Evolutionary conservation across 768 basidiomycete species (phyloP), one percentile per base, ranked within the genome.

Genomic region (Tricholoma sp.): DNA sequence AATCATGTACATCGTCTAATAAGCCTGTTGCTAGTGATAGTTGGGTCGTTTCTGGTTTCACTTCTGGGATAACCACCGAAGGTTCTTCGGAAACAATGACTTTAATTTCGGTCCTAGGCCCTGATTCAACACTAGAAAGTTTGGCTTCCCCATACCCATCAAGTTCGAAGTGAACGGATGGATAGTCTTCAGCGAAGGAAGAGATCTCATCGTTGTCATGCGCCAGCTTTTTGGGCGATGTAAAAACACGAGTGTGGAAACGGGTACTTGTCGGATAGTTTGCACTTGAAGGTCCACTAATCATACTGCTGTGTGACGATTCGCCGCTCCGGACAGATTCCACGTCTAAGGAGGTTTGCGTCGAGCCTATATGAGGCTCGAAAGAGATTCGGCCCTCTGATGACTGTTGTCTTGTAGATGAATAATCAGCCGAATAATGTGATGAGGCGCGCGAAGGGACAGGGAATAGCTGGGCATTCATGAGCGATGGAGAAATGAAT

Each of bases 381-480:
- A 87, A 86, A 1, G 84, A 83, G 29, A 84, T 59, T 31, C 69
- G 74, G 9, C 75, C 81, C 51, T 86, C 83, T 39, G 67, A 67
- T 3, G 77, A 78, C 49, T 70, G 71, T 39, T 69, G 69, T 58
- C 71, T 72, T 31, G 70, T 65, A 24, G 74, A 62, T 16, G 79
- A 74, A 39, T 75, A 75, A 11, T 73, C 72, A 12, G 75, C 70
- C 6, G 75, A 71, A 45, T 72, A 70, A 51, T 74, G 71, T 10
- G 76, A 75, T 10, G 75, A 73, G 5, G 70, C 62, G 58, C 66
- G 72, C 22, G 70, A 66, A 39, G 63, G 22, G 24, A 62, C 18
- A 41, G 72, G 60, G 37, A 63, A 52, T 54, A 55, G 66, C 52
- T 67, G 63, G 45, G 61, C 49, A 60, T 64, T 43, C 51, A 60